These are phyloP conservation scores for Vitis rupestris DNA, from an alignment of 164 flowering plant species.

Conservation along the genomic window DNA sequence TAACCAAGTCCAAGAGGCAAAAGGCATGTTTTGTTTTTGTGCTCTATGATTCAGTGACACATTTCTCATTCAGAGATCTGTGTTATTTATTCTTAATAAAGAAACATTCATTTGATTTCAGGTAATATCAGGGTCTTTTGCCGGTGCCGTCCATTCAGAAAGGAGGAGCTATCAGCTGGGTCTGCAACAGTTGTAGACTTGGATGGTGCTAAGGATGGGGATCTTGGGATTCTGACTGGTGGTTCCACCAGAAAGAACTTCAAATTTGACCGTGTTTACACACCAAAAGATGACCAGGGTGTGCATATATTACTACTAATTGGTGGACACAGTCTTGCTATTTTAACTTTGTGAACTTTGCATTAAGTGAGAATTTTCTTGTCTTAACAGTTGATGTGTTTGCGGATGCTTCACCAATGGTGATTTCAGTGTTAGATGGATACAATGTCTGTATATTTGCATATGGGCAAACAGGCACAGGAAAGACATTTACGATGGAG, in stretches of 20 bases:
- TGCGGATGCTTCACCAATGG: conserved; percentile 87
- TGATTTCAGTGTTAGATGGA: conserved; percentile 81
- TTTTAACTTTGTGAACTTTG: not conserved
- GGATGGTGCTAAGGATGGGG: conserved; percentile 85
- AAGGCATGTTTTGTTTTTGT: conserved; percentile 40
- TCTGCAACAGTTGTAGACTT: conserved; percentile 62
- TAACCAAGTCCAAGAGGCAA: conserved; percentile 74
- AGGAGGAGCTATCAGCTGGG: conserved; percentile 50
- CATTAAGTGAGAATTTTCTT: conserved; percentile 2
- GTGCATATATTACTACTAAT: not conserved
- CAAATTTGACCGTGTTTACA: conserved; percentile 80
- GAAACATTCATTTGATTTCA: conserved; percentile 20
- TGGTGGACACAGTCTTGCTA: no score
- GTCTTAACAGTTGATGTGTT: conserved; percentile 66
- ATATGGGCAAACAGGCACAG: conserved; percentile 94
- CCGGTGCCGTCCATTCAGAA: conserved; percentile 82
- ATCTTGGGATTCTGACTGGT: conserved; percentile 53
- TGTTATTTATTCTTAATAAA: no score
- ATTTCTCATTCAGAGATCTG: no score
- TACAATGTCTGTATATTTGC: conserved; percentile 96
- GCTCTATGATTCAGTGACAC: no score
- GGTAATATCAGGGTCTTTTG: conserved; percentile 94
- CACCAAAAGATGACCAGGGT: conserved; percentile 90
- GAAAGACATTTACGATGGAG: conserved; percentile 95
- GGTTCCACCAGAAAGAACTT: conserved; percentile 59